Base-by-base conservation (phyloP, 805 yeast species). In the Yarrowia sp. region DNA sequence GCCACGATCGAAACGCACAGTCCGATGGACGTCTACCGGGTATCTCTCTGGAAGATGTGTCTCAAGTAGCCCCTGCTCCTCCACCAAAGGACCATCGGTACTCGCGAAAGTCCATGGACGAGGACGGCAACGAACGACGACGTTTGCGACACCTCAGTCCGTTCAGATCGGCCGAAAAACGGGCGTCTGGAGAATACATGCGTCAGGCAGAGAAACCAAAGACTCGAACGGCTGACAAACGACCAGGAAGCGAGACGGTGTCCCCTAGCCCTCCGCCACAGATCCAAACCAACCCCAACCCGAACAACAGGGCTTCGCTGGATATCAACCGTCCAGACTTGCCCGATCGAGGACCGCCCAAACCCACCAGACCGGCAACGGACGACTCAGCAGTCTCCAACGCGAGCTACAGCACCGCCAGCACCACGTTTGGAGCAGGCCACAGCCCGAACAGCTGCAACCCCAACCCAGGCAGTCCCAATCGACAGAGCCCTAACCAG, bases 11-110 rank as follows among this genome's bases (percentile, higher is more conserved):
- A 16, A 14, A 63, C 43, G 14, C 22, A 9, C 46, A 15, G 35
- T 48, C 53, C 8, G 65, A 48, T 11, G 65, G 65, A 7, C 40
- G 42, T 12, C 65, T 59, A 3, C 65, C 65, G 2, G 65, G 52
- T 2, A 59, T 59, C 42, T 59, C 65, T 4, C 65, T 59, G 9
- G 65, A 59, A 16, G 65, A 59, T 26, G 65, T 59, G 16, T 59
- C 65, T 16, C n/a, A 59, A 22, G 65, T 43, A 7, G 52, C 42
- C 4, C 65, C 65, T 0, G 42, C 50, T 2, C 42, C 41, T n/a
- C 65, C 65, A 3, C 65, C 50, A n/a, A 43, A 56, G 11, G 64
- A 56, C 64, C 59, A 53, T 36, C 12, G 64, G 7, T 42, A 42
- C 32, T 43, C 64, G 15, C 50, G 65, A 19, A 59, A 59, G 35